These are phyloP conservation scores for Gnomoniopsis smithogilvyi DNA, from an alignment of 2,329 filamentous ascomycete genomes.

Conservation along the genomic window DNA sequence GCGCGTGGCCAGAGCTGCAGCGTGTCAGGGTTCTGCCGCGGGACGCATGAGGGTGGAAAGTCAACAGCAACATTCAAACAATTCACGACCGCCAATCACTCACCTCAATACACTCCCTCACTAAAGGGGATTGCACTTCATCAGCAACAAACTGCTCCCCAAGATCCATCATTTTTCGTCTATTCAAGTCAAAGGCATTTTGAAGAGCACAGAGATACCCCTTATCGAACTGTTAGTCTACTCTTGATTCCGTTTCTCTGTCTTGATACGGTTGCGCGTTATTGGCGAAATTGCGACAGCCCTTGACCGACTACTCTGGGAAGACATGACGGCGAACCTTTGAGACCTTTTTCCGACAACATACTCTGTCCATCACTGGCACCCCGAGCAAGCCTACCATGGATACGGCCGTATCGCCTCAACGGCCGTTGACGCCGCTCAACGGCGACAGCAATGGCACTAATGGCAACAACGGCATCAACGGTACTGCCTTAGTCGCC, in stretches of 20 bases:
- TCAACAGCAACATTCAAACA: slow-evolving; percentile 6
- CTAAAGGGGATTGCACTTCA: not conserved
- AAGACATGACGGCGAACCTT: slow-evolving; percentile 16
- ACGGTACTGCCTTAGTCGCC: slow-evolving; percentile 44
- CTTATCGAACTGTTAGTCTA: slow-evolving; percentile 1
- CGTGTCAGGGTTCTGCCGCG: not conserved
- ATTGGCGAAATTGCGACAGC: not conserved
- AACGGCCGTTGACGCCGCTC: slow-evolving; percentile 38
- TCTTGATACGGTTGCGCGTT: slow-evolving; percentile 1
- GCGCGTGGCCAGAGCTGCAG: not conserved
- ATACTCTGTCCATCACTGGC: not conserved
- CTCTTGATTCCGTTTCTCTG: slow-evolving; percentile 10
- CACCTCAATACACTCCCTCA: not conserved
- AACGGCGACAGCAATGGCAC: slow-evolving; percentile 40
- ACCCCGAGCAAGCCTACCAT: slow-evolving; percentile 34
- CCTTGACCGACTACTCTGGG: slow-evolving; percentile 13
- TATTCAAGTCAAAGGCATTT: slow-evolving; percentile 7
- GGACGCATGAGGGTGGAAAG: not conserved
- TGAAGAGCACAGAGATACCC: slow-evolving; percentile 13
- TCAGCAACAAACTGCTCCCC: slow-evolving; percentile 1
- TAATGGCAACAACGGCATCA: slow-evolving; percentile 31
- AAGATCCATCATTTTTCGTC: slow-evolving; percentile 4
- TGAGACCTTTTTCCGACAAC: not conserved
- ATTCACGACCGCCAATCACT: not conserved
- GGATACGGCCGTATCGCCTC: slow-evolving; percentile 49